Conservation (phyloP, 2,329 filamentous ascomycete species). For the Anisogramma anomala region DNA sequence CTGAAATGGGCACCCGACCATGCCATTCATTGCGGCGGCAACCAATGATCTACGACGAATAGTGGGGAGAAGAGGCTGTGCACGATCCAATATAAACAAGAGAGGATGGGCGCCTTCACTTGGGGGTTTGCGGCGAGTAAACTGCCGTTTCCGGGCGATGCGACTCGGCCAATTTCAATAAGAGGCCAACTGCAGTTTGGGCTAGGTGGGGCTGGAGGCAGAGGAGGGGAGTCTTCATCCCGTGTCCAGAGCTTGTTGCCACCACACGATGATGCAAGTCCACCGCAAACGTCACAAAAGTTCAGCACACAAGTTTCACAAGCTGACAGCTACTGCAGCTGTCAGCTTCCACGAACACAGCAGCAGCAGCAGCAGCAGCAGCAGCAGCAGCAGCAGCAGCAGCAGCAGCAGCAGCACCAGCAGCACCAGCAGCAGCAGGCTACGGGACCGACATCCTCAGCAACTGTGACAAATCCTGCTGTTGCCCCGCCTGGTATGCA, state of each 20-base stretch:
- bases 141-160: slow-evolving; percentile 12
- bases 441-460: too few relatives aligned
- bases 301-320: too few relatives aligned
- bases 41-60: too few relatives aligned
- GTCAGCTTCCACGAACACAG: not conserved
- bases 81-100: not conserved
- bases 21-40: too few relatives aligned
- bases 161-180: slow-evolving; percentile 2
- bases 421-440: not conserved
- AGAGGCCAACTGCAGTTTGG: too few relatives aligned
- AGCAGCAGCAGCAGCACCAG: slow-evolving; percentile 2
- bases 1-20: too few relatives aligned
- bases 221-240: not conserved
- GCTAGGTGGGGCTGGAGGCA: not conserved
- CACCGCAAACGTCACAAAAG: not conserved
- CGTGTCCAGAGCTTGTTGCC: too few relatives aligned
- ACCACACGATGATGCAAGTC: too few relatives aligned
- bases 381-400: not conserved
- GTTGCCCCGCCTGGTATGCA: not conserved
- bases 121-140: slow-evolving; percentile 13
- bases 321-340: not conserved
- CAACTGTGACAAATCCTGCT: too few relatives aligned
- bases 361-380: not conserved
- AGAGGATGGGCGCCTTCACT: slow-evolving; percentile 14
- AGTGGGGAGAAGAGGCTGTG: not conserved